These are phyloP conservation scores for sunflower (Helianthus annuus) DNA, from an alignment of 129 eudicot genomes.

Conservation along the genomic window HanXRQr2.0-SUNRISE NC_035442.2:151614537-151615036, in stretches of 20 bases:
- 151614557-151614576: conserved; percentile 46
- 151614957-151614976: background rate
- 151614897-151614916: conserved; percentile 17
- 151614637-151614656: conserved; percentile 34
- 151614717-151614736: conserved; percentile 21
- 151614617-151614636: conserved; percentile 53
- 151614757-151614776: conserved; percentile 12
- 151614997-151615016: background rate
- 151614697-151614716: conserved; percentile 27
- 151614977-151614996: background rate
- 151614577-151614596: conserved; percentile 16
- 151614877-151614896: conserved; percentile 8
- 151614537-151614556: conserved; percentile 40
- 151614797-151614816: conserved; percentile 31
- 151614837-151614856: conserved; percentile 29
- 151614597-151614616: conserved; percentile 28
- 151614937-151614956: conserved; percentile 24
- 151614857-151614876: conserved; percentile 23
- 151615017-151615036: background rate
- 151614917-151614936: conserved; percentile 8
- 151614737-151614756: conserved; percentile 35
- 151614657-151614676: conserved; percentile 15
- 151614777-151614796: conserved; percentile 24
- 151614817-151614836: conserved; percentile 4
- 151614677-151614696: conserved; percentile 30